A percentile compares a stretch with the other conserved stretches of the same genome.
These are phyloP conservation scores for Elsinoe australis DNA, from an alignment of 2,329 filamentous ascomycete species.

Conservation along the genomic window DNA sequence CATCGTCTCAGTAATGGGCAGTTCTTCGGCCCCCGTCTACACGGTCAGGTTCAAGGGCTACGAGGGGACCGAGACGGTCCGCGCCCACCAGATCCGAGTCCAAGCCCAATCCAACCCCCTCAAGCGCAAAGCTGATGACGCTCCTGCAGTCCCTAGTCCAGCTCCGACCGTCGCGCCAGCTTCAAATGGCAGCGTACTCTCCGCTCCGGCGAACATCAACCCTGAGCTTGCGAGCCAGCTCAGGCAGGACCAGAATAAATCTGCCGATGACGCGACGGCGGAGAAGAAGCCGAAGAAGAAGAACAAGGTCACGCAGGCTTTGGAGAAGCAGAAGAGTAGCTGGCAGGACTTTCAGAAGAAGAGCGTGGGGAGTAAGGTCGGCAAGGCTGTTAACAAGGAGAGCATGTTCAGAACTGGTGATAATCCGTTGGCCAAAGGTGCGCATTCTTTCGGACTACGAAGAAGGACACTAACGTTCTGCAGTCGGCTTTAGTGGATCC, in stretches of 20 bases:
- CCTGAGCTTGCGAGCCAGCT: constrained; percentile 57
- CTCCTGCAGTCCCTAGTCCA: constrained; percentile 40
- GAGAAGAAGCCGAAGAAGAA: constrained; percentile 52
- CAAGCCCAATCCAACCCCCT: constrained; percentile 25
- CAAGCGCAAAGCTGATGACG: constrained; percentile 79
- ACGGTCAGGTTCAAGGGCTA: constrained; percentile 94
- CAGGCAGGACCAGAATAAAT: constrained; percentile 35
- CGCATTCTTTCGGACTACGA: constrained; percentile 22
- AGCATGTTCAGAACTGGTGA: constrained; percentile 96
- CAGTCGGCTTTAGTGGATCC: constrained; percentile 93
- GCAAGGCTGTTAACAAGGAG: constrained; percentile 73
- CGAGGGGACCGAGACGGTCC: constrained; percentile 67
- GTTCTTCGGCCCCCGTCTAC: constrained; percentile 82
- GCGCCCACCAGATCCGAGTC: constrained; percentile 65
- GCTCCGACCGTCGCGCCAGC: constrained; percentile 34
- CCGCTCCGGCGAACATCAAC: constrained; percentile 59
- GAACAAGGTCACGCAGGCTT: constrained; percentile 82
- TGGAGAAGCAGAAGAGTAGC: constrained; percentile 83
- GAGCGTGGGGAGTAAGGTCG: constrained; percentile 39
- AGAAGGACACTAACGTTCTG: constrained; percentile 11
- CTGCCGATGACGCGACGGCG: constrained; percentile 45
- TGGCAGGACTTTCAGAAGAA: constrained; percentile 92
- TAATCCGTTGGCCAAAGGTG: constrained; percentile 77
- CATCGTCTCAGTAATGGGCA: constrained; percentile 90
- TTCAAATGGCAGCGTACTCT: constrained; percentile 50